phyloP scores from a whole-genome alignment of 2,329 filamentous ascomycete genomes.

The Leptographium radiaticola region DNA sequence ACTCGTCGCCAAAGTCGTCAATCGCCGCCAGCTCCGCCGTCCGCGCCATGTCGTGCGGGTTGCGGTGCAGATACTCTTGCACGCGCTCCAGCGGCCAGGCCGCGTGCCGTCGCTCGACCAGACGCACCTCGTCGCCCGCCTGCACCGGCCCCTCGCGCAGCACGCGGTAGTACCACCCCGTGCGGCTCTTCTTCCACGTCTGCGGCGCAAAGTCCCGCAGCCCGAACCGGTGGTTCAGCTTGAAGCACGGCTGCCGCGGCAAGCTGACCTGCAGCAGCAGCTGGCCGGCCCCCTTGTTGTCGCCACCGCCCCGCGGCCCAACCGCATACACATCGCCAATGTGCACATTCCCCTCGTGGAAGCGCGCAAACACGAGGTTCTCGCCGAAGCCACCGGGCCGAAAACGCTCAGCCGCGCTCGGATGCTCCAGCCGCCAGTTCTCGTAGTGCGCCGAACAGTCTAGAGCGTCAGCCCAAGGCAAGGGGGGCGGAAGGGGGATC shows the following conservation, averaged over 20 bases:
- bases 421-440: conserved; percentile 39
- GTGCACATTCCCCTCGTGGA: conserved; percentile 53
- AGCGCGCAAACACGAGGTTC: conserved; percentile 42
- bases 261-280: conserved; percentile 45
- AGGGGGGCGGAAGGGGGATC: too few species aligned
- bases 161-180: conserved; percentile 55
- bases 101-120: conserved; percentile 42
- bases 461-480: conserved; percentile 16
- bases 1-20: conserved; percentile 35
- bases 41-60: conserved; percentile 35
- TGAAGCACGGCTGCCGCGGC: conserved; percentile 53
- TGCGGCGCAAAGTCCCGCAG: conserved; percentile 47
- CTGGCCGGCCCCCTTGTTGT: conserved; percentile 16
- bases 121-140: conserved; percentile 41
- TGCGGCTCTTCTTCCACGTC: conserved; percentile 42
- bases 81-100: conserved; percentile 50
- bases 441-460: conserved; percentile 49
- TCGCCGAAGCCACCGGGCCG: conserved; percentile 49
- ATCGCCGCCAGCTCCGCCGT: conserved; percentile 38
- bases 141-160: conserved; percentile 39
- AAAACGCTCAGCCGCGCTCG: conserved; percentile 36
- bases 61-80: conserved; percentile 48
- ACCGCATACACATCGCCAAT: conserved; percentile 49
- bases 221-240: conserved; percentile 54
- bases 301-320: conserved; percentile 15